Evolutionary conservation across 176 grass and related monocot species (phyloP).

Genomic region (Microstegium vimineum): DNA sequence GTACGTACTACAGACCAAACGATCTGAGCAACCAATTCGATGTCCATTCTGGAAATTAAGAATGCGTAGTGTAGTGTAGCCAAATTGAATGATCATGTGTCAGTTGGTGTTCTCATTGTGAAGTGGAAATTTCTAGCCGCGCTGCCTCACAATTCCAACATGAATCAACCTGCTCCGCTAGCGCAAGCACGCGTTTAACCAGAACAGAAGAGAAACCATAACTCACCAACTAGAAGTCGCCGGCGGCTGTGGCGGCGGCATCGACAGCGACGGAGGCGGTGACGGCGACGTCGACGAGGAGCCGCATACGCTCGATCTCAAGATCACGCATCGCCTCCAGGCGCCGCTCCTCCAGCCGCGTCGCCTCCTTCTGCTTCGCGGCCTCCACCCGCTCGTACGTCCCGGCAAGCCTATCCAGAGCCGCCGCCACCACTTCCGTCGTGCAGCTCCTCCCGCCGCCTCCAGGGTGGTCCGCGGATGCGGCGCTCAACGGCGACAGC

Average conservation of each 20-base stretch:
- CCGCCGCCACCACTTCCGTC: slow-evolving; percentile 41
- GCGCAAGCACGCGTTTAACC: neutral
- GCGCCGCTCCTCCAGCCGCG: slow-evolving; percentile 50
- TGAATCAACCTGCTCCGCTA: neutral
- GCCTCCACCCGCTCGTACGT: slow-evolving; percentile 46
- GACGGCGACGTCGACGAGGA: slow-evolving; percentile 52
- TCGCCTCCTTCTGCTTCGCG: slow-evolving; percentile 47
- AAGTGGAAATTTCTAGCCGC: neutral
- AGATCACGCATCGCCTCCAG: slow-evolving; percentile 49
- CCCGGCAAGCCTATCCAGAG: slow-evolving; percentile 42
- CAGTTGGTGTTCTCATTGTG: neutral
- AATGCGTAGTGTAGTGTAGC: too few species aligned
- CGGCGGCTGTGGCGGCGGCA: neutral
- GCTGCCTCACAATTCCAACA: neutral
- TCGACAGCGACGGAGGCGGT: slow-evolving; percentile 1
- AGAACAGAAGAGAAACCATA: neutral
- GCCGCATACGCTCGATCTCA: slow-evolving; percentile 50
- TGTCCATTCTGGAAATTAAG: neutral
- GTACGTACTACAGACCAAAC: neutral
- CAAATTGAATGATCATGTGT: slow-evolving; percentile 4
- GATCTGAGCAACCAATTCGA: neutral
- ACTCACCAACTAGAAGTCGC: slow-evolving; percentile 36
- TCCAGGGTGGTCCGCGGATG: slow-evolving; percentile 5
- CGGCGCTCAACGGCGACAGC: slow-evolving; percentile 28
- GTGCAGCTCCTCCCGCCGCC: slow-evolving; percentile 3